Percentiles rank a stretch among this genome's conserved stretches.
These are phyloP conservation scores for Mucor ambiguus DNA, from an alignment of 371 early-diverging fungal genomes.

Conservation along the genomic window DNA sequence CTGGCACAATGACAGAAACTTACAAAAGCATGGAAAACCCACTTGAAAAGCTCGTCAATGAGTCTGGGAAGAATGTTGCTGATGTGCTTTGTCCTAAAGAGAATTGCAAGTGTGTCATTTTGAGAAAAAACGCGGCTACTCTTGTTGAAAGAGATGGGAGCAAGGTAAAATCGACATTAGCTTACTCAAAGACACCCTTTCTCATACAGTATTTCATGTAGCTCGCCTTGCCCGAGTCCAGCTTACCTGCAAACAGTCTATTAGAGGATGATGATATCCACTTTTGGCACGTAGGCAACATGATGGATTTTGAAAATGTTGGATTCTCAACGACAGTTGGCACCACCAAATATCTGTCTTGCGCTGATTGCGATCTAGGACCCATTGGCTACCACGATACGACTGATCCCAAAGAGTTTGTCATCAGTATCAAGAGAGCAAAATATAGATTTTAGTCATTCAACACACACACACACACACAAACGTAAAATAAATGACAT, in stretches of 20 bases:
- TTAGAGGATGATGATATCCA: slow-evolving; percentile 22
- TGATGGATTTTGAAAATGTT: slow-evolving; percentile 81
- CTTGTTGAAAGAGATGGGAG: slow-evolving; percentile 42
- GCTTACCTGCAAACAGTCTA: slow-evolving; percentile 24
- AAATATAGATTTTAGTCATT: slow-evolving; percentile 39
- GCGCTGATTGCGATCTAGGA: slow-evolving; percentile 84
- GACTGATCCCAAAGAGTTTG: slow-evolving; percentile 47
- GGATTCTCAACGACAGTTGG: slow-evolving; percentile 73
- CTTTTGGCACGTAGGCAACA: slow-evolving; percentile 63
- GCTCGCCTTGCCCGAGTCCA: slow-evolving; percentile 31
- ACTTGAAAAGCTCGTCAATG: slow-evolving; percentile 25
- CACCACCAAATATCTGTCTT: slow-evolving; percentile 67
- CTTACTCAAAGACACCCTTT: no score
- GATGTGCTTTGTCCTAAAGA: slow-evolving; percentile 48
- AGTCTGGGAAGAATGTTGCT: slow-evolving; percentile 31
- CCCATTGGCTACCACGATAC: slow-evolving; percentile 74
- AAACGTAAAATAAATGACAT: not conserved
- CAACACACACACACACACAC: no score
- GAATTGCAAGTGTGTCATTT: slow-evolving; percentile 39
- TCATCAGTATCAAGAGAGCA: slow-evolving; percentile 55
- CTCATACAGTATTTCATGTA: not conserved
- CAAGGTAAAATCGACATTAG: slow-evolving; percentile 29
- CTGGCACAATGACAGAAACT: slow-evolving; percentile 1
- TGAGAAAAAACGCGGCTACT: slow-evolving; percentile 38
- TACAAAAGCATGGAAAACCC: slow-evolving; percentile 32